phyloP scores from a whole-genome alignment of 116 monocot genomes.

The Cymodocea nodosa region DNA sequence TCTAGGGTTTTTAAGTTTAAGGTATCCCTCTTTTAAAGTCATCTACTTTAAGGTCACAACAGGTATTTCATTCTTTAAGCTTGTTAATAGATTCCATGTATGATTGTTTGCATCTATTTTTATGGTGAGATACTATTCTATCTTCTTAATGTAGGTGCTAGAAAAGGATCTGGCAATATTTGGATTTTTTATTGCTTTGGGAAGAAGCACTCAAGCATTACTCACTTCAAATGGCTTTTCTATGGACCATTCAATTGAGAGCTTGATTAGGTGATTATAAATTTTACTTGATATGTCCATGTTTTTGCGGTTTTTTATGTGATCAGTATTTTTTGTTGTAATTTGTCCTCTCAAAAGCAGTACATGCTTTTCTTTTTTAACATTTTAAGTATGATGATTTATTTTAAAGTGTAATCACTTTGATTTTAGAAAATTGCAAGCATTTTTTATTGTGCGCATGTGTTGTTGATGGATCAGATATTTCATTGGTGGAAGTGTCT shows the following conservation, averaged over 20 bases:
- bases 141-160: conserved; percentile 41
- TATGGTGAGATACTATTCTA: neutral
- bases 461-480: conserved; percentile 40
- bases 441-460: neutral
- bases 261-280: conserved; percentile 54
- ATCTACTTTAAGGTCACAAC: no score
- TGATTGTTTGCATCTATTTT: neutral
- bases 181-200: conserved; percentile 95
- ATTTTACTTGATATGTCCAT: no score
- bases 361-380: no score
- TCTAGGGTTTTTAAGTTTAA: no score
- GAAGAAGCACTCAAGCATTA: conserved; percentile 73
- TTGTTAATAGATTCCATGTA: neutral
- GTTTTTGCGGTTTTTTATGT: no score
- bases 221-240: conserved; percentile 57
- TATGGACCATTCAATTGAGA: conserved; percentile 45
- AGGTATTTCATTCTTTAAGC: no score
- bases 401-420: no score
- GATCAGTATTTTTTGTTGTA: no score
- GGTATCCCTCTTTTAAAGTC: no score
- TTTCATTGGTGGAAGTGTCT: conserved; percentile 88
- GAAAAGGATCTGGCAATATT: conserved; percentile 96
- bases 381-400: no score
- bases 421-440: no score
- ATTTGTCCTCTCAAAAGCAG: no score